Percentiles rank a stretch among this genome's conserved stretches.
phyloP scores from a whole-genome alignment of 73 alveolate species.

The Tetrahymena malaccensis region DNA sequence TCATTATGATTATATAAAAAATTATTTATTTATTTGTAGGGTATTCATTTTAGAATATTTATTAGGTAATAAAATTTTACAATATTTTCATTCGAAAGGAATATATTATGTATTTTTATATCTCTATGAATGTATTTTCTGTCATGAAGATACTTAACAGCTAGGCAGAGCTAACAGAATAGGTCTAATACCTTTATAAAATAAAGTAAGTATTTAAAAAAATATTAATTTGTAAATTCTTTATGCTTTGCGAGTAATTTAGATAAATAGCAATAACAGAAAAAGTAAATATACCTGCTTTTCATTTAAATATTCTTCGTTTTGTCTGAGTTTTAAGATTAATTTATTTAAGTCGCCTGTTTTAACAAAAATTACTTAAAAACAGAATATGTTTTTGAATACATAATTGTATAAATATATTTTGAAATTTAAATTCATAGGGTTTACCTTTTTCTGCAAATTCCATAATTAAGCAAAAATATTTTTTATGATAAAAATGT shows the following conservation, averaged over 20 bases:
- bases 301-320: conserved; percentile 47
- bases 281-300: not conserved
- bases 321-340: conserved; percentile 37
- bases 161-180: conserved; percentile 56
- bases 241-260: not conserved
- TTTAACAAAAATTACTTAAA: not conserved
- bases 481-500: not conserved
- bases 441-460: not conserved
- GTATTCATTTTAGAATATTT: not conserved
- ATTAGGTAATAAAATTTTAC: not conserved
- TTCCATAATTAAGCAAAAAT: not conserved
- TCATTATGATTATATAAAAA: not conserved
- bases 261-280: not conserved
- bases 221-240: not conserved
- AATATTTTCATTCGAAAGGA: conserved; percentile 36
- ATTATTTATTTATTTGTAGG: not conserved
- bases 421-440: not conserved
- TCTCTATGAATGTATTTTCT: conserved; percentile 71
- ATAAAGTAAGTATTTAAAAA: not conserved
- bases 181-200: conserved; percentile 34
- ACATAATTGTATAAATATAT: no score
- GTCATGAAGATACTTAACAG: conserved; percentile 72
- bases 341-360: conserved; percentile 60
- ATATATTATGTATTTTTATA: conserved; percentile 70
- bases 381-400: not conserved